phyloP scores from a whole-genome alignment of 345 rosid species.

The Reutealis trisperma region DNA sequence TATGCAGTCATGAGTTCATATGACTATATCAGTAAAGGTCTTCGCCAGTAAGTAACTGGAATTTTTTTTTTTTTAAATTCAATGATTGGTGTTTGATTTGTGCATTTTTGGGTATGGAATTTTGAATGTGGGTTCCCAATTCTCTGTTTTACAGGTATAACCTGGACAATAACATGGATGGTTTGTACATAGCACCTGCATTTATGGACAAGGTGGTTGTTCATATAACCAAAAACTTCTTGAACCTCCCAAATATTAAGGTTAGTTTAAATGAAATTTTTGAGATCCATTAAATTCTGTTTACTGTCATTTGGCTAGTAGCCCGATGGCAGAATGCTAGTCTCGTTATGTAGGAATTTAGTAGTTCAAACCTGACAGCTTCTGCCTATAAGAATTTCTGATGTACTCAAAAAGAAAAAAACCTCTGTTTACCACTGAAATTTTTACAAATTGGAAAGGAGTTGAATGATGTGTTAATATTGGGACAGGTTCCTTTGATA shows the following conservation, averaged over 20 bases:
- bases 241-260: conserved; percentile 57
- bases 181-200: conserved; percentile 57
- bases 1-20: conserved; percentile 48
- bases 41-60: conserved; percentile 41
- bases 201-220: conserved; percentile 60
- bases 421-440: not conserved
- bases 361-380: too few relatives aligned
- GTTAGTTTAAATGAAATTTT: conserved; percentile 18
- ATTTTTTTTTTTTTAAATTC: not conserved
- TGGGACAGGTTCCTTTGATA: conserved; percentile 49
- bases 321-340: too few relatives aligned
- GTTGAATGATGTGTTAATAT: not conserved
- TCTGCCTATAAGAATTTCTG: too few relatives aligned
- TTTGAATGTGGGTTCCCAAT: not conserved
- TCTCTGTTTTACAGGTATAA: conserved; percentile 23
- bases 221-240: conserved; percentile 56
- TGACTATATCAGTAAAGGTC: conserved; percentile 50
- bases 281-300: too few relatives aligned
- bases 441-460: not conserved
- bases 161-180: conserved; percentile 50
- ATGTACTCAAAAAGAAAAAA: too few relatives aligned
- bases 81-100: not conserved
- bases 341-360: too few relatives aligned
- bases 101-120: not conserved
- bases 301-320: too few relatives aligned